Evolutionary conservation across 2,329 filamentous ascomycete species (phyloP), one percentile per base, ranked within the genome.

Genomic region (Orbilia brochopaga): DNA sequence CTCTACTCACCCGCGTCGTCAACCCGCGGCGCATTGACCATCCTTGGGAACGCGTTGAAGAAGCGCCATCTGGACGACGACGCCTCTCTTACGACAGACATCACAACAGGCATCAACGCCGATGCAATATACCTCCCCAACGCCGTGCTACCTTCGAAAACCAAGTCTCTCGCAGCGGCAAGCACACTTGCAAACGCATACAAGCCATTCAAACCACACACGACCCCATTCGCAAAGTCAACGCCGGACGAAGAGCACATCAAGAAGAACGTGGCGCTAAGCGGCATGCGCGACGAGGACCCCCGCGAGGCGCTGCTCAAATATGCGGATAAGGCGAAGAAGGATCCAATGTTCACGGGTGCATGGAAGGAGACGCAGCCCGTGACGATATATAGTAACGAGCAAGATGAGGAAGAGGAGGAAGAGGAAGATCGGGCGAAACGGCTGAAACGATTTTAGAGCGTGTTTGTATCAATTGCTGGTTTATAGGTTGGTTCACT

Each of bases 21-120:
- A 21, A 85, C 79, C 11, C 88, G 87, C 72, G 94, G 94, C 67
- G 94, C 92, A 2, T 88, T 92, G 62, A 87, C 91, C 70, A 90
- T 97, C 75, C 92, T 99, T 87, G 92, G 90, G 73, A 90, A 91
- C 77, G 92, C 92, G 0, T 92, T 94, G 1, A 97, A 99, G 82
- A 92, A 91, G 76, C 89, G 93, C 1, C 93, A 99, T 78, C 87
- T 99, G 70, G 94, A 99, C 78, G 94, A 99, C 79, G 91, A 97
- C 79, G 87, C 92, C 0, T 87, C 86, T 67, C 83, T 95, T 35
- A 76, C 70, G n/a, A 76, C 75, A 0, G 76, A 77, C 32, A 61
- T 74, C 13, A 53, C 58, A 2, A 83, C 88, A 2, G 92, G 91
- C 13, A 84, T 97, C 69, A 92, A 92, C 0, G 91, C 88, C 51